Evolutionary conservation across 768 basidiomycete species (phyloP).

Genomic region (Mycena filopes): DNA sequence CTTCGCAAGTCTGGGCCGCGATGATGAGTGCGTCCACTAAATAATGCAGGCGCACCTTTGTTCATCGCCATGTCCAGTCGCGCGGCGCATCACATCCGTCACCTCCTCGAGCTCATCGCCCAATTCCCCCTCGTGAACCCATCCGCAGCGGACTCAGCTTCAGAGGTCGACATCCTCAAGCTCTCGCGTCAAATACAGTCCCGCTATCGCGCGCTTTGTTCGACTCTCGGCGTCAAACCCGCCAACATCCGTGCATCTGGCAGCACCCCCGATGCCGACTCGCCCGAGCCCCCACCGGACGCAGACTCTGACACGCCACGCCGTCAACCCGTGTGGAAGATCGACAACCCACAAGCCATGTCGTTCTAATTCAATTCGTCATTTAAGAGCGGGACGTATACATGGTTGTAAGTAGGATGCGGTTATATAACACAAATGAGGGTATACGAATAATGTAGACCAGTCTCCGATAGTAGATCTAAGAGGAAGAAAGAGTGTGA

Average conservation of each 20-base stretch:
- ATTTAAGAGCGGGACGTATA: slow-evolving; percentile 9
- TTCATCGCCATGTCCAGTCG: not conserved
- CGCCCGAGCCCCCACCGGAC: slow-evolving; percentile 21
- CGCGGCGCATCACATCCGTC: slow-evolving; percentile 60
- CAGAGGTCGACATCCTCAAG: slow-evolving; percentile 76
- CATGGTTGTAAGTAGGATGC: slow-evolving; percentile 24
- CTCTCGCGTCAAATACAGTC: slow-evolving; percentile 89
- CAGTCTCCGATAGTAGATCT: slow-evolving; percentile 20
- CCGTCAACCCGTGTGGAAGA: slow-evolving; percentile 37
- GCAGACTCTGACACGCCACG: slow-evolving; percentile 21
- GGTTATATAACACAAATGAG: slow-evolving; percentile 32
- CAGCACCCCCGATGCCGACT: slow-evolving; percentile 29
- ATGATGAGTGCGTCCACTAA: slow-evolving; percentile 58
- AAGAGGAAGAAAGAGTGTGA: not conserved
- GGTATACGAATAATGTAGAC: slow-evolving; percentile 24
- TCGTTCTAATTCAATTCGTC: slow-evolving; percentile 20
- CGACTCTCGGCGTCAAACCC: slow-evolving; percentile 75
- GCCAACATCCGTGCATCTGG: slow-evolving; percentile 48
- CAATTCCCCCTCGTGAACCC: slow-evolving; percentile 87
- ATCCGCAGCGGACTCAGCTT: slow-evolving; percentile 51
- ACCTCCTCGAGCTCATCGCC: slow-evolving; percentile 75
- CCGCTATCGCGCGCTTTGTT: slow-evolving; percentile 87
- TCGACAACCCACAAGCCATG: slow-evolving; percentile 35
- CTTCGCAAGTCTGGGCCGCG: slow-evolving; percentile 49
- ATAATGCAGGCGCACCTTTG: not conserved